These are phyloP conservation scores for Globisporangium canariense DNA, from an alignment of 352 stramenopile genomes.

Conservation along the genomic window DNA sequence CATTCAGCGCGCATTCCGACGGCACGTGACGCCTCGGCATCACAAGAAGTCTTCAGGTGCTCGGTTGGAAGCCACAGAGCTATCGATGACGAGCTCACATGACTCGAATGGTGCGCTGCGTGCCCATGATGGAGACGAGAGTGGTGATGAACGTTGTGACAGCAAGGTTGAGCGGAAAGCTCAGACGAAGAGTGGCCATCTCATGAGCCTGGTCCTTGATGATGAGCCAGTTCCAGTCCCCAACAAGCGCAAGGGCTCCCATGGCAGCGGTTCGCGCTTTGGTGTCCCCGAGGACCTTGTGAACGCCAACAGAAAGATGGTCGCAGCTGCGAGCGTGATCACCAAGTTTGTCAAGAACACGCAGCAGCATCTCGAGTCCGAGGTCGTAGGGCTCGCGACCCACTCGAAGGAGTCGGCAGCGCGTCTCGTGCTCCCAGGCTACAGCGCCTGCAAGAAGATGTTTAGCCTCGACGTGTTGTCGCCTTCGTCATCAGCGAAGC, in stretches of 20 bases:
- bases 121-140: not conserved
- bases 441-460: conserved; percentile 32
- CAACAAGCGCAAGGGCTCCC: conserved; percentile 9
- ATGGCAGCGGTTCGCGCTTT: conserved; percentile 11
- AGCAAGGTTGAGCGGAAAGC: not conserved
- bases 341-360: conserved; percentile 38
- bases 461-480: conserved; percentile 15
- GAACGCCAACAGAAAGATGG: conserved; percentile 26
- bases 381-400: conserved; percentile 29
- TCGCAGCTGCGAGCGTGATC: conserved; percentile 30
- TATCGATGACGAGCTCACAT: not conserved
- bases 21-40: not conserved
- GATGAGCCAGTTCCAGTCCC: not conserved
- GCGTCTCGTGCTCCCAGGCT: conserved; percentile 30
- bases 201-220: not conserved
- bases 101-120: not conserved
- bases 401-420: conserved; percentile 41
- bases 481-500: not conserved
- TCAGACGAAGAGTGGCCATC: not conserved
- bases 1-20: conserved; percentile 25
- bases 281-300: conserved; percentile 18
- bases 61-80: not conserved
- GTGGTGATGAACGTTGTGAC: not conserved
- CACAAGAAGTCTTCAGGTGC: not conserved
- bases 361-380: conserved; percentile 33